Evolutionary conservation across 768 basidiomycete genomes (phyloP), one percentile per base, ranked within the genome.

Genomic region (Mycena albidolilacea): DNA sequence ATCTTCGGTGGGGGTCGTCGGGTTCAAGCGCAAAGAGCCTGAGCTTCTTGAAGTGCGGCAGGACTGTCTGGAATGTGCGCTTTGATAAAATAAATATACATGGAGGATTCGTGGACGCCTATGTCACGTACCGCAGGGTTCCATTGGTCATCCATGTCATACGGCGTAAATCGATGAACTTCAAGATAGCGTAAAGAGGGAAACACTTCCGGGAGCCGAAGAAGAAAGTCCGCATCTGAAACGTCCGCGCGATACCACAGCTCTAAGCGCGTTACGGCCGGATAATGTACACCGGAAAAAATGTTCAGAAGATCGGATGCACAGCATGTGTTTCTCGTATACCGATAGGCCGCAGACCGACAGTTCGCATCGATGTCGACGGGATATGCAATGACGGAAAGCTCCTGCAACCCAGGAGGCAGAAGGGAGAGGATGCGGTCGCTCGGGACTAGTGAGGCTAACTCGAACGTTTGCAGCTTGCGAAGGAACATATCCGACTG

Each of bases 351-450:
- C 23, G 23, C 23, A 23, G 23, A 23, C 23, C 23, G 1, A 23
- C 23, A 23, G 23, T 19, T 11, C 6, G 10, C 6, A 10, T 30
- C 8, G n/a, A 12, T 17, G 3, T 7, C 35, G 1, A 21, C 5
- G 23, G 64, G 64, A 39, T 64, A 64, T 54, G 8, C 48, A 23
- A 64, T 54, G 35, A 64, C 19, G 0, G 64, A 2, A 21, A 64
- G 64, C 9, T 39, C 19, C 12, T 64, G 10, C 54, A 67, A 21
- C n/a, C 48, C 57, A 15, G 38, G 8, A 3, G 55, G 55, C 4
- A 67, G 66, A 14, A 44, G 8, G 15, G 66, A 55, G 17, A 67
- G n/a, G 55, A 67, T 12, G 5, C 44, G 44, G 14, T 46, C 44
- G 1, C 14, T 5, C 15, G 38, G 54, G 1, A 35, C 23, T 15